These are phyloP conservation scores for Cyanodermella asteris DNA, from an alignment of 2,329 filamentous ascomycete genomes.

Conservation along the genomic window DNA sequence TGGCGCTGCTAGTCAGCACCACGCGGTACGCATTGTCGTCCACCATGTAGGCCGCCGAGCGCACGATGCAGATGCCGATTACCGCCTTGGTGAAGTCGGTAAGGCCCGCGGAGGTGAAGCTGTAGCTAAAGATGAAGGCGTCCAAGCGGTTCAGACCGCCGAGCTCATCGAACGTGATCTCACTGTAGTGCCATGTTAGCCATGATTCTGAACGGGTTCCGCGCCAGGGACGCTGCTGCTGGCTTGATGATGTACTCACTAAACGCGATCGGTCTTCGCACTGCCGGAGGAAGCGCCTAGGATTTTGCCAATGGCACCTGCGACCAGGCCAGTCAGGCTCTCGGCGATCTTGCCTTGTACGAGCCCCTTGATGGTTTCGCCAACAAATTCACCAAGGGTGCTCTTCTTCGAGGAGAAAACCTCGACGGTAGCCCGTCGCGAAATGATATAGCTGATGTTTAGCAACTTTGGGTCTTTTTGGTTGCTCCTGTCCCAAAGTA, in stretches of 20 bases:
- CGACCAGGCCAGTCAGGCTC: constrained; percentile 2
- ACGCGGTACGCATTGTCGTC: constrained; percentile 3
- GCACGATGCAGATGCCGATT: constrained; percentile 3
- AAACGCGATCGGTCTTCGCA: constrained; percentile 3
- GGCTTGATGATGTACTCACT: constrained; percentile 2
- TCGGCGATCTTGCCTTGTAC: constrained; percentile 3
- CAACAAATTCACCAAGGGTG: constrained; percentile 2
- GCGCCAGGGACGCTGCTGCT: no score
- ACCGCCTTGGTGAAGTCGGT: constrained; percentile 2
- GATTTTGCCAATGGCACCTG: constrained; percentile 2
- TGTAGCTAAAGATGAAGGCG: constrained; percentile 3
- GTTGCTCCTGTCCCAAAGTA: constrained; percentile 2
- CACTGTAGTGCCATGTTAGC: constrained; percentile 2
- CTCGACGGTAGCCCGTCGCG: constrained; percentile 1
- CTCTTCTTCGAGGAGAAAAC: constrained; percentile 2
- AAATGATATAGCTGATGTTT: constrained; percentile 3
- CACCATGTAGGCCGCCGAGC: constrained; percentile 2
- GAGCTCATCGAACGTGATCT: constrained; percentile 3
- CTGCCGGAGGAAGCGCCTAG: constrained; percentile 2
- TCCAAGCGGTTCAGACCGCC: constrained; percentile 2
- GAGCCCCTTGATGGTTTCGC: constrained; percentile 1
- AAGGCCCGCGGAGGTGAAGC: constrained; percentile 2
- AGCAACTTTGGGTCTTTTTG: constrained; percentile 3
- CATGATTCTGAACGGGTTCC: constrained; percentile 1
- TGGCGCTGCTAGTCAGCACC: constrained; percentile 2